Percentiles rank a stretch among this genome's conserved stretches.
These are phyloP conservation scores for Taphrina communis DNA, from an alignment of 1,139 yeast species.

Conservation along the genomic window DNA sequence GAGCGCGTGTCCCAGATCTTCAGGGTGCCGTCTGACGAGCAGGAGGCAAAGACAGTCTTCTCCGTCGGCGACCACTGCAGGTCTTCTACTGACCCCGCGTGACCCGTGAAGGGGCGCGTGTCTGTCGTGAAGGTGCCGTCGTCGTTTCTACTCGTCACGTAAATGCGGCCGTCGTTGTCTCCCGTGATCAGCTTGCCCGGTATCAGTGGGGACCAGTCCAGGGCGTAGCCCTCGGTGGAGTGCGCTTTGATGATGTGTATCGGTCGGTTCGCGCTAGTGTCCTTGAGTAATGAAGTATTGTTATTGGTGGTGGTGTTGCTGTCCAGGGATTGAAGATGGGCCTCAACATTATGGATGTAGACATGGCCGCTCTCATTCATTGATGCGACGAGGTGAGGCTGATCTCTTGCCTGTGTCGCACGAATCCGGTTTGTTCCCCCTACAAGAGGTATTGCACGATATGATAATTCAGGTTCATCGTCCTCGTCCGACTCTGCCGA, in stretches of 20 bases:
- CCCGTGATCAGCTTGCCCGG: constrained; percentile 83
- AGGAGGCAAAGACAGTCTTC: constrained; percentile 89
- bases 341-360: constrained; percentile 75
- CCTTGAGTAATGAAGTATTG: constrained; percentile 56
- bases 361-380: constrained; percentile 93
- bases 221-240: constrained; percentile 93
- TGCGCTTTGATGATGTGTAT: constrained; percentile 82
- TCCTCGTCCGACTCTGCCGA: constrained; percentile 67
- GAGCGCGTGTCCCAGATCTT: constrained; percentile 97
- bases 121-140: constrained; percentile 84
- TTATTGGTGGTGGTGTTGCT: constrained; percentile 68
- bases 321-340: constrained; percentile 83
- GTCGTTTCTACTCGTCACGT: constrained; percentile 74
- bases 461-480: constrained; percentile 85
- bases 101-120: constrained; percentile 67
- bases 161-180: constrained; percentile 55
- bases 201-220: constrained; percentile 86
- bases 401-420: constrained; percentile 56
- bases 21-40: constrained; percentile 88
- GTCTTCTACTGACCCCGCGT: constrained; percentile 80
- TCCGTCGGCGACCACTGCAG: constrained; percentile 96
- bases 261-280: constrained; percentile 79
- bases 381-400: constrained; percentile 73
- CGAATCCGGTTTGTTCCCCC: constrained; percentile 89
- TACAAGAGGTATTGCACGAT: constrained; percentile 74